phyloP scores from a whole-genome alignment of 2,329 filamentous ascomycete species.

The Colletotrichum tabaci region DNA sequence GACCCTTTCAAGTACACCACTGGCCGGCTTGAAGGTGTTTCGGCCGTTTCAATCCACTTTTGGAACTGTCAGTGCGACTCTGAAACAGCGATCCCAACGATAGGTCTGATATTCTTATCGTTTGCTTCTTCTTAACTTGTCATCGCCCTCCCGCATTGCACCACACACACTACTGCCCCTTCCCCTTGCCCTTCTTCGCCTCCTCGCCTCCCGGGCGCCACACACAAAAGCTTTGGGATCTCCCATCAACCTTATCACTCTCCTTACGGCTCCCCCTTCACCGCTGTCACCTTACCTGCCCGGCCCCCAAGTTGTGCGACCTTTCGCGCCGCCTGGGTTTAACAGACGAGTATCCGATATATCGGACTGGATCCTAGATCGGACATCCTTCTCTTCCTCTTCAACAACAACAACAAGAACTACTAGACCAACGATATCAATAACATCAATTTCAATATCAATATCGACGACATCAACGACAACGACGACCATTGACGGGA shows the following conservation, averaged over 20 bases:
- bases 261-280: conserved; percentile 17
- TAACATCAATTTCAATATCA: neutral
- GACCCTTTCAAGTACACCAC: conserved; percentile 45
- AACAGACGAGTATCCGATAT: conserved; percentile 42
- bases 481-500: conserved; percentile 3
- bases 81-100: conserved; percentile 57
- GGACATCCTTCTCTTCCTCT: conserved; percentile 17
- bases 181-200: conserved; percentile 24
- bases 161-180: conserved; percentile 22
- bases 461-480: neutral
- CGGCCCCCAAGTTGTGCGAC: conserved; percentile 37
- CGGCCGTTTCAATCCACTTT: conserved; percentile 57
- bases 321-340: conserved; percentile 37
- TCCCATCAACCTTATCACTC: conserved; percentile 39
- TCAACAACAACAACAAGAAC: conserved; percentile 4
- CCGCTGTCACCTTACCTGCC: conserved; percentile 33
- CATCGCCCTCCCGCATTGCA: conserved; percentile 27
- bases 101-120: conserved; percentile 51
- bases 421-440: neutral
- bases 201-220: conserved; percentile 39
- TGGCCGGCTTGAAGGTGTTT: conserved; percentile 55
- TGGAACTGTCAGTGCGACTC: conserved; percentile 54
- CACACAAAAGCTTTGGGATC: conserved; percentile 43
- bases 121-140: conserved; percentile 41
- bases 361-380: conserved; percentile 42